Evolutionary conservation across 2,329 filamentous ascomycete genomes (phyloP), one percentile per base, ranked within the genome.

Genomic region (Scedosporium aurantiacum): DNA sequence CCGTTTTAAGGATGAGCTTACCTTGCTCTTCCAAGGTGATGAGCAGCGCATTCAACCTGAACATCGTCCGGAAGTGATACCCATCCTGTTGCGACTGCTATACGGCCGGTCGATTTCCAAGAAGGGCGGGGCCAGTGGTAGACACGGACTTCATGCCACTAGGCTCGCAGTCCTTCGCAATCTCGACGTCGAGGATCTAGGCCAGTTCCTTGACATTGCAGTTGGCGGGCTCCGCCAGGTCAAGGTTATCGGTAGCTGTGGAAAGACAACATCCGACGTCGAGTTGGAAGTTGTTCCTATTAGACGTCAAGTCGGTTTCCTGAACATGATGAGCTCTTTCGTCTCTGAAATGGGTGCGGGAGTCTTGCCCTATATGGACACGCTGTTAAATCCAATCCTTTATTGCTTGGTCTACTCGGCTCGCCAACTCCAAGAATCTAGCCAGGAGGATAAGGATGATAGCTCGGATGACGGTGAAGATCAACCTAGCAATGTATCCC

Each of bases 1-100:
- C 25, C 84, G 90, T 57, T 96, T 97, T 75, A 90, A 91, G 69
- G 94, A 97, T 68, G 93, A 97, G 70, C 81, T 99, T n/a, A 88
- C 91, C 0, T 85, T 94, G 4, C 88, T 99, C 65, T 82, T 99
- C 60, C 88, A 91, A 68, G 83, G 88, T 16, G 86, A 89, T 18
- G 59, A 61, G 8, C 85, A 85, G 62, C 75, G 86, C 61, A 88
- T 97, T 65, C 85, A 87, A 66, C 77, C 85, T 5, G 83, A 88
- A 58, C 91, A 99, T 69, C 84, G 88, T 7, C 69, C 76, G 3
- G 82, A 85, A 55, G 74, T 97, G 41, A 90, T 97, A 80, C 93
- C 94, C 1, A 84, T 99, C 4, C 79, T 99, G 27, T 81, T 99
- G 40, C 84, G 92, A 57, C 75, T 99, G 40, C 78, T 99, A 1